Percentiles rank a stretch among this genome's conserved stretches.
Conservation (phyloP, 495 filamentous ascomycete species). For the Aspergillus ostianus region DNA sequence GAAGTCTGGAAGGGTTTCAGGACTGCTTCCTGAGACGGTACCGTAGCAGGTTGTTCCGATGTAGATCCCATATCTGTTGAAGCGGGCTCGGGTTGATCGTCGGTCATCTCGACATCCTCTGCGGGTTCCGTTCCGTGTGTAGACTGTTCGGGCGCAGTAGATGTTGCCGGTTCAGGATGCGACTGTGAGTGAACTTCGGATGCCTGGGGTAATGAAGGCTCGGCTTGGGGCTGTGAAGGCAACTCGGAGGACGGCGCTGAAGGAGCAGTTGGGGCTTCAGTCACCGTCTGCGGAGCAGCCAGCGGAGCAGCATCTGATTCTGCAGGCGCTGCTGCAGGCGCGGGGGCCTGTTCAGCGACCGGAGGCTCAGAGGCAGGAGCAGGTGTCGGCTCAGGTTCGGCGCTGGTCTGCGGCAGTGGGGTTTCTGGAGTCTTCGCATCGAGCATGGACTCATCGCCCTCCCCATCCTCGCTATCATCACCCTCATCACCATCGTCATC, state of each 20-base stretch:
- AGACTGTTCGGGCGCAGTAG: slow-evolving; percentile 9
- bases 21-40: background rate
- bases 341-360: slow-evolving; percentile 17
- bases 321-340: slow-evolving; percentile 3
- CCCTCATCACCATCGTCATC: slow-evolving; percentile 38
- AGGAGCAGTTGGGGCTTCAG: slow-evolving; percentile 25
- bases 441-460: slow-evolving; percentile 56
- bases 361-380: slow-evolving; percentile 20
- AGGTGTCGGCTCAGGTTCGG: slow-evolving; percentile 26
- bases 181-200: slow-evolving; percentile 12
- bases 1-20: background rate
- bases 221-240: slow-evolving; percentile 10
- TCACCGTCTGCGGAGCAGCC: slow-evolving; percentile 20
- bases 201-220: slow-evolving; percentile 9
- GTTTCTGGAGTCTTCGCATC: slow-evolving; percentile 50
- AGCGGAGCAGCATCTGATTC: slow-evolving; percentile 11
- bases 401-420: slow-evolving; percentile 24
- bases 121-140: slow-evolving; percentile 20
- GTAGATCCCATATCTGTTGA: slow-evolving; percentile 1
- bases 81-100: slow-evolving; percentile 5
- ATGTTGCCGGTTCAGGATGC: slow-evolving; percentile 2
- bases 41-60: background rate
- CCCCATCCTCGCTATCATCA: slow-evolving; percentile 48
- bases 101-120: slow-evolving; percentile 31
- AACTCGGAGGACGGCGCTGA: slow-evolving; percentile 18